Percentiles rank a stretch among this genome's conserved stretches.
Conservation (phyloP, 352 stramenopile genomes). For the Vaucheria bursata region DNA sequence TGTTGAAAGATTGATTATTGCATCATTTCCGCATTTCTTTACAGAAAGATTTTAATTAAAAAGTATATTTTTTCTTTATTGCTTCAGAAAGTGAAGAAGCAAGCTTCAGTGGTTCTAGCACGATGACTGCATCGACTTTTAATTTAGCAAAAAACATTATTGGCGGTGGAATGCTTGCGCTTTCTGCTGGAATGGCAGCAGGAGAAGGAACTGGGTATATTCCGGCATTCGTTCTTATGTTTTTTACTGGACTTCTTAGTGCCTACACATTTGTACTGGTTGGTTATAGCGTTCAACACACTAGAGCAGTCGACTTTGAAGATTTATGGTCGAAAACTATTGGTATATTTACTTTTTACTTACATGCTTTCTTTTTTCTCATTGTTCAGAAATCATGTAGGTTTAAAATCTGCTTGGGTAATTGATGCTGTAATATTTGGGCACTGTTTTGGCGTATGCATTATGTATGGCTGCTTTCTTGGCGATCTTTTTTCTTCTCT, state of each 20-base stretch:
- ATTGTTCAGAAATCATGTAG: neutral
- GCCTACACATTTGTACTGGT: constrained; percentile 32
- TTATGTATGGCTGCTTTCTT: constrained; percentile 31
- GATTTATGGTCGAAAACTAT: constrained; percentile 13
- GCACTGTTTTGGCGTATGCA: constrained; percentile 14
- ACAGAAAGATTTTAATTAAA: too few relatives aligned
- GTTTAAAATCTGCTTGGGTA: neutral
- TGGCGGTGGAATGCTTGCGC: neutral
- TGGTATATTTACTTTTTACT: neutral
- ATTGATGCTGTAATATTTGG: constrained; percentile 15
- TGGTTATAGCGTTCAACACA: constrained; percentile 14
- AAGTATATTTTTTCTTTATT: too few relatives aligned
- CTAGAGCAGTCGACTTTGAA: constrained; percentile 7
- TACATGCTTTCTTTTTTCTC: neutral
- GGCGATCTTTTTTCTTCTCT: constrained; percentile 12
- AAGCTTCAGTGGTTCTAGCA: neutral
- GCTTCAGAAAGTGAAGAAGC: too few relatives aligned
- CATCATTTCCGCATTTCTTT: too few relatives aligned
- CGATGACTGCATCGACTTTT: neutral
- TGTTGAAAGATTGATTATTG: too few relatives aligned
- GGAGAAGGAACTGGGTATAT: constrained; percentile 15
- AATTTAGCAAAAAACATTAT: constrained; percentile 7
- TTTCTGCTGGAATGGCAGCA: constrained; percentile 27
- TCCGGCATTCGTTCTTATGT: constrained; percentile 10
- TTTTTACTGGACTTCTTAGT: neutral